phyloP scores from a whole-genome alignment of 2,329 filamentous ascomycete species.

The Cercospora janseana region DNA sequence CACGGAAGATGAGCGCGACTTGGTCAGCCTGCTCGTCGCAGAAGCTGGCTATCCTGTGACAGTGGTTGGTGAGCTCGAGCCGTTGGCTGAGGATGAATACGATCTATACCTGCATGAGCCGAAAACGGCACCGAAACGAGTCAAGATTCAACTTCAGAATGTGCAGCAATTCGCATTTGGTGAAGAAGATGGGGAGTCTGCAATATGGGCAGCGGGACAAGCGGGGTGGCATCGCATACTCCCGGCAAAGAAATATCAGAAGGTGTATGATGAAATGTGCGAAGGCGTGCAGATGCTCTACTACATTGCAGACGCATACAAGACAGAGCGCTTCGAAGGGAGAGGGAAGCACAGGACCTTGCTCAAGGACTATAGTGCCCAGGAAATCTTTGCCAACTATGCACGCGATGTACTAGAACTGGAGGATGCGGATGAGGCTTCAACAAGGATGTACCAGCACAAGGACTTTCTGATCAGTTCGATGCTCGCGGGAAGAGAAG shows the following conservation, averaged over 20 bases:
- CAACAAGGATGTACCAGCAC: constrained; percentile 32
- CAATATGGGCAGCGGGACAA: constrained; percentile 64
- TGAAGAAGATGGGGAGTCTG: constrained; percentile 54
- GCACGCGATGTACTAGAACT: constrained; percentile 26
- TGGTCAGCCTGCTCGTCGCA: constrained; percentile 62
- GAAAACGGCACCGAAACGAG: constrained; percentile 29
- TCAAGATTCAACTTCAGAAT: constrained; percentile 54
- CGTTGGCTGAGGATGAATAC: constrained; percentile 46
- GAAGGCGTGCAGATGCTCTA: constrained; percentile 66
- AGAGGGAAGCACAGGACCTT: constrained; percentile 38
- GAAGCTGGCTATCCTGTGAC: constrained; percentile 60
- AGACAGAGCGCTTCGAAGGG: constrained; percentile 31
- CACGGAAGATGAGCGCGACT: constrained; percentile 32
- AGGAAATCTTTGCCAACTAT: constrained; percentile 42
- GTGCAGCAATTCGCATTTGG: constrained; percentile 50
- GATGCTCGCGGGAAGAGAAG: constrained; percentile 47
- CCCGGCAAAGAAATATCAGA: constrained; percentile 57
- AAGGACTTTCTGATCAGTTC: constrained; percentile 46
- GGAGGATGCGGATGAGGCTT: constrained; percentile 29
- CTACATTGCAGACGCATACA: constrained; percentile 59
- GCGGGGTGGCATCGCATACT: constrained; percentile 68
- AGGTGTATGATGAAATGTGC: constrained; percentile 59
- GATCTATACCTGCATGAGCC: constrained; percentile 26
- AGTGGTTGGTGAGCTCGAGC: constrained; percentile 59
- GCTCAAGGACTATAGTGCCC: constrained; percentile 36